Evolutionary conservation across 257 asterid genomes (phyloP).

Genomic region (Rhazya stricta): DNA sequence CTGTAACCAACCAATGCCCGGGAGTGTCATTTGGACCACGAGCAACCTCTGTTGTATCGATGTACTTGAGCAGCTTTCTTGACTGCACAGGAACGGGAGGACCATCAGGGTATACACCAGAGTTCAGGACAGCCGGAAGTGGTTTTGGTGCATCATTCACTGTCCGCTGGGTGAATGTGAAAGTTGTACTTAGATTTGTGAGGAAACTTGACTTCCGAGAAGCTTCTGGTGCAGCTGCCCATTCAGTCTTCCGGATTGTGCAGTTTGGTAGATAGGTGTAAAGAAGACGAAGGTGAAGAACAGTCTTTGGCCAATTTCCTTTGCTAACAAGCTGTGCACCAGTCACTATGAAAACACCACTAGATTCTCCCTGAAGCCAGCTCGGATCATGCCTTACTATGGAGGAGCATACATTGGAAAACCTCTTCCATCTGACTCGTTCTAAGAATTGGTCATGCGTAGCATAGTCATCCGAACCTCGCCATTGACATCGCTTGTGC

Average conservation of each 20-base stretch:
- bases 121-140: conserved; percentile 62
- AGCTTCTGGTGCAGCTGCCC: conserved; percentile 87
- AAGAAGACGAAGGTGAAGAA: conserved; percentile 85
- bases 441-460: conserved; percentile 64
- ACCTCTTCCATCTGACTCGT: conserved; percentile 77
- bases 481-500: conserved; percentile 57
- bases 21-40: conserved; percentile 87
- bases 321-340: conserved; percentile 85
- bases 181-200: conserved; percentile 80
- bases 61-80: conserved; percentile 64
- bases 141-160: conserved; percentile 56
- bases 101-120: conserved; percentile 90
- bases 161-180: conserved; percentile 71
- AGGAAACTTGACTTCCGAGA: conserved; percentile 64
- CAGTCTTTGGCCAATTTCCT: conserved; percentile 83
- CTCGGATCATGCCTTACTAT: conserved; percentile 67
- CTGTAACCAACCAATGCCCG: conserved; percentile 97
- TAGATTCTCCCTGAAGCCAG: conserved; percentile 53
- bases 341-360: conserved; percentile 69
- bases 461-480: conserved; percentile 84
- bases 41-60: conserved; percentile 67
- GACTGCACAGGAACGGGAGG: conserved; percentile 83
- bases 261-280: conserved; percentile 71
- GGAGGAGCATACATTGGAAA: conserved; percentile 70
- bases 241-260: conserved; percentile 68